Base-by-base conservation (phyloP, 257 asterid species). In the Pogostemon cablin region DNA sequence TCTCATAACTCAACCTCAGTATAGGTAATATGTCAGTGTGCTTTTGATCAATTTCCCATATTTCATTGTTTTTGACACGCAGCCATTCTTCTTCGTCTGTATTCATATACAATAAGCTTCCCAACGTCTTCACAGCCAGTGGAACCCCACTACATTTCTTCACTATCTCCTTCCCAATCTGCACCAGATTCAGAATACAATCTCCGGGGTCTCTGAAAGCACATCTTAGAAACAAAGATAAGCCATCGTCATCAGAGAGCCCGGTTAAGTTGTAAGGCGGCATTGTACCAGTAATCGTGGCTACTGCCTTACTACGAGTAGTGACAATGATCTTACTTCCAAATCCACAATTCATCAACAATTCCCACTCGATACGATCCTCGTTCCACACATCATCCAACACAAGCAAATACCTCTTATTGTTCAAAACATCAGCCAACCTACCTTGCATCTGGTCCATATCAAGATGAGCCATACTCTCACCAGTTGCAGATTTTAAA, bases 321-420 rank as follows among this genome's bases (percentile, higher is more conserved):
- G 90, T 83, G 39, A 81, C 85, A 20, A 86, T 55, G 34, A 86
- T 74, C 62, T 71, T 80, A 80, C 87, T 78, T 6, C 81, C 86
- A 0, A 60, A 5, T 12, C 57, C 34, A 3, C 86, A 59, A 32
- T 74, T 80, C 79, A 71, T 74, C 78, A 80, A 59, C 47, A 82
- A 43, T 57, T 80, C 83, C 66, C 90, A 85, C 66, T 74, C 67
- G 39, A 66, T 75, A n/a, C 75, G 82, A 78, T 84, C 84, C 60
- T 80, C 84, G 35, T 82, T 81, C 91, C 91, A 83, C 67, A 83
- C 87, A 79, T 86, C 85, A 62, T 86, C 88, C 79, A 83, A 65
- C 43, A 83, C 88, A 25, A 83, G 84, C 59, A 86, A 77, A 73
- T 77, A 83, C 72, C 62, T 79, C 52, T 53, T 69, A 25, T 58